phyloP scores from a whole-genome alignment of 257 asterid species.

The Ligustrum vulgare region DNA sequence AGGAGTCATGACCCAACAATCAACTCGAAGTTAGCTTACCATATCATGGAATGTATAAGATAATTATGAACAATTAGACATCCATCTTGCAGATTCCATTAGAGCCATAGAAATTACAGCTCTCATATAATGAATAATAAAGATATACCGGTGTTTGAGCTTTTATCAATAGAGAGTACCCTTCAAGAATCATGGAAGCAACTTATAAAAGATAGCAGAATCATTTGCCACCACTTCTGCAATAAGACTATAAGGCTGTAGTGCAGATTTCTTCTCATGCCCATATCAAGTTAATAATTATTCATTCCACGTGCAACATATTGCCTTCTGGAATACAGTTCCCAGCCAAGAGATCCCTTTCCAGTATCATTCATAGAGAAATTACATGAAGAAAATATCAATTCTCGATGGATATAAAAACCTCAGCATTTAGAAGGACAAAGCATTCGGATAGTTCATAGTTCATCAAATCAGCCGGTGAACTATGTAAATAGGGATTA shows the following conservation, averaged over 20 bases:
- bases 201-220: slow-evolving; percentile 50
- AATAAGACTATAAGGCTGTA: slow-evolving; percentile 38
- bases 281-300: slow-evolving; percentile 32
- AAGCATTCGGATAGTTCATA: slow-evolving; percentile 27
- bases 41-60: slow-evolving; percentile 53
- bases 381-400: slow-evolving; percentile 53
- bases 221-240: slow-evolving; percentile 44
- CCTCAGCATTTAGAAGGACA: slow-evolving; percentile 30
- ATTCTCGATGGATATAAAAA: slow-evolving; percentile 36
- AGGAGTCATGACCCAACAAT: slow-evolving; percentile 30
- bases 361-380: slow-evolving; percentile 45
- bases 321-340: slow-evolving; percentile 38
- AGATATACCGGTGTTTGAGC: slow-evolving; percentile 52
- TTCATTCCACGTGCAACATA: slow-evolving; percentile 39
- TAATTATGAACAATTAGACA: slow-evolving; percentile 55
- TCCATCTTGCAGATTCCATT: slow-evolving; percentile 70
- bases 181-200: slow-evolving; percentile 56
- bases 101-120: slow-evolving; percentile 57
- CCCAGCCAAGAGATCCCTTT: slow-evolving; percentile 45
- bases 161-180: slow-evolving; percentile 43
- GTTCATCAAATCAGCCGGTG: slow-evolving; percentile 32
- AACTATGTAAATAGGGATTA: slow-evolving; percentile 20
- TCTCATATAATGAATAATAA: slow-evolving; percentile 50
- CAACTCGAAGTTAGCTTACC: slow-evolving; percentile 62
- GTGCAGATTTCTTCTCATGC: slow-evolving; percentile 48